These are phyloP conservation scores for Pseudozyma hubeiensis DNA, from an alignment of 1,284 basidiomycete genomes.

Conservation along the genomic window DNA sequence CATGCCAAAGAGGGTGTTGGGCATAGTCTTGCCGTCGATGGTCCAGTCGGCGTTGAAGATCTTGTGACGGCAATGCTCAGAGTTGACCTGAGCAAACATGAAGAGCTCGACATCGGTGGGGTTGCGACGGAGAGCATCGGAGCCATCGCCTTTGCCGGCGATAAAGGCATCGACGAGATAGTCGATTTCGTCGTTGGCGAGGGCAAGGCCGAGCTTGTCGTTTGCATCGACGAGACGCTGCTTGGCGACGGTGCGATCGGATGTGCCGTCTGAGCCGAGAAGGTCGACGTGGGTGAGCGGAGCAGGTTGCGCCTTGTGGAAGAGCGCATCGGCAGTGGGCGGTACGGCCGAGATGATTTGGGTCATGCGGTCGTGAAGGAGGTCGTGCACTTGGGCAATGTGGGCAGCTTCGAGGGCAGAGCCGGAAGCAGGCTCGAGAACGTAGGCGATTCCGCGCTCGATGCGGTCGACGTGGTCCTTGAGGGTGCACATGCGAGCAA, in stretches of 20 bases:
- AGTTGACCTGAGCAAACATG: constrained; percentile 99
- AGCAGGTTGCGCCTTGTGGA: constrained; percentile 77
- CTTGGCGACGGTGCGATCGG: constrained; percentile 55
- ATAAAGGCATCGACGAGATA: constrained; percentile 93
- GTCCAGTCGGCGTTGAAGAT: constrained; percentile 99
- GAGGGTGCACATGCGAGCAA: constrained; percentile 81
- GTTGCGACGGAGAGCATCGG: constrained; percentile 59
- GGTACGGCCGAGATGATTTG: constrained; percentile 75
- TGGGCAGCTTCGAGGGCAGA: constrained; percentile 41
- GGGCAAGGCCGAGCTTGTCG: constrained; percentile 85
- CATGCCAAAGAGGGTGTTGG: constrained; percentile 92
- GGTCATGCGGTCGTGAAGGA: constrained; percentile 88
- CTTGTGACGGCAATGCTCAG: constrained; percentile 99
- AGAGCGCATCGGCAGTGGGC: constrained; percentile 75
- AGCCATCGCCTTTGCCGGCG: constrained; percentile 71
- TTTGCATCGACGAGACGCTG: constrained; percentile 79
- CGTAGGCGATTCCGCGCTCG: constrained; percentile 84
- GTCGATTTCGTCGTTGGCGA: constrained; percentile 88
- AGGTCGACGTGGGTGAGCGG: constrained; percentile 78
- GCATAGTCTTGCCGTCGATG: constrained; percentile 79
- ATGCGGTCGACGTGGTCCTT: constrained; percentile 78
- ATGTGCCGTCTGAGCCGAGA: constrained; percentile 66
- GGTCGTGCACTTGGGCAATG: constrained; percentile 37
- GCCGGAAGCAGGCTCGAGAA: constrained; percentile 74
- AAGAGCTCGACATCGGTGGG: constrained; percentile 94